Evolutionary conservation across 164 flowering plant species (phyloP).

Genomic region (Paratinospora sagittata): DNA sequence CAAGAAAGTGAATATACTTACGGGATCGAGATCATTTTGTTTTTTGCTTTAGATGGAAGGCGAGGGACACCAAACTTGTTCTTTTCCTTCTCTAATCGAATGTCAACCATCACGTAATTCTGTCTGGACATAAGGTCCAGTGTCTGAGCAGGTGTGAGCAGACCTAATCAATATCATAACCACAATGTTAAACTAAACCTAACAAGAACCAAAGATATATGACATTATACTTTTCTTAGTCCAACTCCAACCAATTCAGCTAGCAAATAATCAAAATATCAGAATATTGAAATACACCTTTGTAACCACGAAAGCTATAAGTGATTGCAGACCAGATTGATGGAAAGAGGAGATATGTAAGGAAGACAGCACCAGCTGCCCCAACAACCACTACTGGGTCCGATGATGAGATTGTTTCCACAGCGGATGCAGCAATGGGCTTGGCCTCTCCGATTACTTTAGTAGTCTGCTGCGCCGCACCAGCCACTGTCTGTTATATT

Average conservation of each 20-base stretch:
- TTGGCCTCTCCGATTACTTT: constrained; percentile 63
- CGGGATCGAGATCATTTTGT: constrained; percentile 77
- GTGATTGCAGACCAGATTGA: constrained; percentile 71
- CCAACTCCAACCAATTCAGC: not conserved
- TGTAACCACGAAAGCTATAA: constrained; percentile 70
- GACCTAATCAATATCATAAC: constrained; percentile 35
- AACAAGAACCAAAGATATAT: not conserved
- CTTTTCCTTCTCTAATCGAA: constrained; percentile 89
- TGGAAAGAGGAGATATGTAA: constrained; percentile 72
- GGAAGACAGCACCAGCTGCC: constrained; percentile 57
- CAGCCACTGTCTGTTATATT: constrained; percentile 54
- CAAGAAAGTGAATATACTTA: constrained; percentile 41
- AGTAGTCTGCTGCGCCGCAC: constrained; percentile 60
- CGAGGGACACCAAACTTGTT: constrained; percentile 79
- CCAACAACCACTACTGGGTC: constrained; percentile 59
- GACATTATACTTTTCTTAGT: not conserved
- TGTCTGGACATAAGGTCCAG: constrained; percentile 61
- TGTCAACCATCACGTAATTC: constrained; percentile 61
- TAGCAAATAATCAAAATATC: not conserved
- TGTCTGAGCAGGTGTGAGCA: constrained; percentile 83
- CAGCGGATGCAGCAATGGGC: constrained; percentile 75
- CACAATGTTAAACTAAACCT: not conserved
- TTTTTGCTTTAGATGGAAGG: constrained; percentile 81
- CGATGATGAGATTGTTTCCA: constrained; percentile 57
- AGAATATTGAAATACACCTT: constrained; percentile 41